Evolutionary conservation across 306 rosid species (phyloP).

Genomic region (Castanea crenata): DNA sequence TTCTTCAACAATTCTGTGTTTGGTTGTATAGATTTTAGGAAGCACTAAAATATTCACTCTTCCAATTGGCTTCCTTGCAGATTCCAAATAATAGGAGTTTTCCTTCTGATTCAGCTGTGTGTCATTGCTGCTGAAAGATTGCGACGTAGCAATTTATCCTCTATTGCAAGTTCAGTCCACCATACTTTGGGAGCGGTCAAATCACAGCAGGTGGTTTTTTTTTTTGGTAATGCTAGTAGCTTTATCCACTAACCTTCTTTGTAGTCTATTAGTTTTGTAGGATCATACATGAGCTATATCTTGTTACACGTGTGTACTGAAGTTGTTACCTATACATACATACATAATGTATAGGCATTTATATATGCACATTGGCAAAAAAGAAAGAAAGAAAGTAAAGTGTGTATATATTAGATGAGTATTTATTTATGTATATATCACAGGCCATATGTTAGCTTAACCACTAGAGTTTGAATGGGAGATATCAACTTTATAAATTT

Average conservation of each 20-base stretch:
- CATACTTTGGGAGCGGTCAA: slow-evolving; percentile 50
- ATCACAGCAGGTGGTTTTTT: slow-evolving; percentile 60
- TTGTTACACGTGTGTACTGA: neutral
- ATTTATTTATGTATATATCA: too few species aligned
- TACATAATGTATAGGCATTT: neutral
- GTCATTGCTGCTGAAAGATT: slow-evolving; percentile 80
- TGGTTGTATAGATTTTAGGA: too few species aligned
- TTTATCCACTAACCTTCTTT: neutral
- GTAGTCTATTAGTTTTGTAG: neutral
- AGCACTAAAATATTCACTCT: slow-evolving; percentile 4
- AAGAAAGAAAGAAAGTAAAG: too few species aligned
- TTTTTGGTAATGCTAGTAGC: neutral
- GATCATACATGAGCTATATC: neutral
- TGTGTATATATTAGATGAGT: too few species aligned
- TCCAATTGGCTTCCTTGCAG: slow-evolving; percentile 45
- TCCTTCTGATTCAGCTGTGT: slow-evolving; percentile 69
- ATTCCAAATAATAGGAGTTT: slow-evolving; percentile 92
- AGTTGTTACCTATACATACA: neutral
- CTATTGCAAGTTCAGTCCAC: slow-evolving; percentile 72
- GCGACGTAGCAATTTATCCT: slow-evolving; percentile 73
- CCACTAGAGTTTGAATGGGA: too few species aligned
- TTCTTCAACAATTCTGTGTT: too few species aligned
- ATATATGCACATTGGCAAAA: too few species aligned
- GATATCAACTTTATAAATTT: too few species aligned
- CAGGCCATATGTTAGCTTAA: too few species aligned